Conservation (phyloP, 2,329 filamentous ascomycete species). For the Aschersonia sp. region DNA sequence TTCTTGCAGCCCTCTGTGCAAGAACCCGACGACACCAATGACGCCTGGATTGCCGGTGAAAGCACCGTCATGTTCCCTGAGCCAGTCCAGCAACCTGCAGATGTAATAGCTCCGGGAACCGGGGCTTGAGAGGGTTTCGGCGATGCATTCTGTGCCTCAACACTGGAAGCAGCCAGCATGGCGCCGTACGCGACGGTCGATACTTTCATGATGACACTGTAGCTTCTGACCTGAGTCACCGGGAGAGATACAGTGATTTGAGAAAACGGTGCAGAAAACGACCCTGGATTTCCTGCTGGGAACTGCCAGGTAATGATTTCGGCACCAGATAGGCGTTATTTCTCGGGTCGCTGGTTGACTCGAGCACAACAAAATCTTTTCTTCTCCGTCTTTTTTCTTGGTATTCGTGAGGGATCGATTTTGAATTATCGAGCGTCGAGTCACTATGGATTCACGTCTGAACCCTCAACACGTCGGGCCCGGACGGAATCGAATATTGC, state of each 20-base stretch:
- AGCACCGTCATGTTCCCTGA: constrained; percentile 22
- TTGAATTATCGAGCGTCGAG: no score
- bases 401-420: no score
- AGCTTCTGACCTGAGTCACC: background rate
- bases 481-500: background rate
- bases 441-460: no score
- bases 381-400: no score
- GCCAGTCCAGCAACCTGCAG: constrained; percentile 37
- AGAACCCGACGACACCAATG: constrained; percentile 20
- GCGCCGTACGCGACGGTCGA: constrained; percentile 13
- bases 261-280: no score
- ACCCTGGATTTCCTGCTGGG: no score
- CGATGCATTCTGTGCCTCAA: constrained; percentile 14
- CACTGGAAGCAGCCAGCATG: constrained; percentile 14
- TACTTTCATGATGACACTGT: constrained; percentile 15
- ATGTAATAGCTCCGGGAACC: constrained; percentile 18
- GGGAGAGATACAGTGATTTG: background rate
- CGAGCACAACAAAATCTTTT: no score
- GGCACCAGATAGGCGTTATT: no score
- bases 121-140: no score
- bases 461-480: background rate
- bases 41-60: constrained; percentile 5
- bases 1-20: constrained; percentile 27
- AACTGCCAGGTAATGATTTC: no score
- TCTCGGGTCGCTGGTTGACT: no score